phyloP scores from a whole-genome alignment of 306 rosid species.

The Malus fusca region DNA sequence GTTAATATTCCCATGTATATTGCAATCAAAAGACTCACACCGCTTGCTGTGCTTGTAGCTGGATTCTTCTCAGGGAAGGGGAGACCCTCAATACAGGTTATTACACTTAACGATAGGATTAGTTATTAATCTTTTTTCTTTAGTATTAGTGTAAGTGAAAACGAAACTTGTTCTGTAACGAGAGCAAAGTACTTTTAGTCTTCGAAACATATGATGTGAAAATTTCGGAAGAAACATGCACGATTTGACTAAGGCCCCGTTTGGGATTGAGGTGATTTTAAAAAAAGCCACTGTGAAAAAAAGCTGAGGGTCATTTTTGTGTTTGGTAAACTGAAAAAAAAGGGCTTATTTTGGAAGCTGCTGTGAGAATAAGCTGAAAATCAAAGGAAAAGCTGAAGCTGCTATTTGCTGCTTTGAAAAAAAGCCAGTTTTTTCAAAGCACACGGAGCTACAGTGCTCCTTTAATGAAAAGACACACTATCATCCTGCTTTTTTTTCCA shows the following conservation, averaged over 20 bases:
- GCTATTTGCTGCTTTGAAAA: no score
- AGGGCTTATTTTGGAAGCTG: no score
- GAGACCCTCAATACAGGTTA: conserved; percentile 64
- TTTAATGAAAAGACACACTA: no score
- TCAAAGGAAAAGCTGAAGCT: no score
- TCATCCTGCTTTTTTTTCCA: no score
- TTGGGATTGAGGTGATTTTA: no score
- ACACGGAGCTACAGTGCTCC: no score
- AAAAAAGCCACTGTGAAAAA: no score
- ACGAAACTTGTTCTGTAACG: background rate
- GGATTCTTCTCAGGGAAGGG: conserved; percentile 73
- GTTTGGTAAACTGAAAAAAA: no score
- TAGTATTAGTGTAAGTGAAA: background rate
- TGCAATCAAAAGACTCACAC: conserved; percentile 96
- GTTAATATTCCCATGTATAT: conserved; percentile 96
- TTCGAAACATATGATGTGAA: background rate
- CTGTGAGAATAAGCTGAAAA: no score
- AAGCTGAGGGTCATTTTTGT: no score
- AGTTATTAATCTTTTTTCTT: background rate
- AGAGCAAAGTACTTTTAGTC: background rate
- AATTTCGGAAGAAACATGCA: background rate
- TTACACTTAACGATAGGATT: background rate
- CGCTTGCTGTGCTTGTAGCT: conserved; percentile 79
- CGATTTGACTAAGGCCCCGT: background rate
- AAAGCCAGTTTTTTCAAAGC: no score